phyloP scores from a whole-genome alignment of 2,329 filamentous ascomycete genomes.

The Aspergillus amoenus region DNA sequence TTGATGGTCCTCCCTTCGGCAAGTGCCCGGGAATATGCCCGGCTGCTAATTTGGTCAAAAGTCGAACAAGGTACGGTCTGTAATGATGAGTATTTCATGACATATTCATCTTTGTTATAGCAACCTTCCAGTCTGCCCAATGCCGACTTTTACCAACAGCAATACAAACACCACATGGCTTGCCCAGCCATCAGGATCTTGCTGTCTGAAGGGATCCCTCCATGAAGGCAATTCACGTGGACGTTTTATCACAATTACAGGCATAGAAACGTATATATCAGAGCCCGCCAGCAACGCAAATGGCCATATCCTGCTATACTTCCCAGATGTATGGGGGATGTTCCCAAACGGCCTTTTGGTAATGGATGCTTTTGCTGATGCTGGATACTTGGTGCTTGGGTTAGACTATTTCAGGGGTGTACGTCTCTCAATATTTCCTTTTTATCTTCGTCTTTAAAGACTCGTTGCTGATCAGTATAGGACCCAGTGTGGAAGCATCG shows the following conservation, averaged over 20 bases:
- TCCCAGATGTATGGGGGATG: conserved; percentile 1
- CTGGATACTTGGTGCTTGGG: not conserved
- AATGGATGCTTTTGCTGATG: conserved; percentile 4
- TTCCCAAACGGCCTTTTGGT: not conserved
- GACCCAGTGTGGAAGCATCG: conserved; percentile 26
- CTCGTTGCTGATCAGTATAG: not conserved
- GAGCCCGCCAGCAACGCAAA: not conserved
- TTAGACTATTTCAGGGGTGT: conserved; percentile 1
- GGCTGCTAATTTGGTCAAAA: too few species aligned
- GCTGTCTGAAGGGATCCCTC: not conserved
- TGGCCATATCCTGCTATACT: conserved; percentile 1
- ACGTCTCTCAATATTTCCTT: not conserved
- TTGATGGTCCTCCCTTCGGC: too few species aligned
- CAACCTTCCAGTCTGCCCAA: too few species aligned
- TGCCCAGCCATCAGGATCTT: not conserved
- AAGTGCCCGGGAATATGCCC: too few species aligned
- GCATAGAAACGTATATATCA: not conserved
- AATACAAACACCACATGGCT: too few species aligned
- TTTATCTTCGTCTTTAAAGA: not conserved
- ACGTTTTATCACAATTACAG: not conserved
- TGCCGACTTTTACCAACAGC: too few species aligned
- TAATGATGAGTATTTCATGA: too few species aligned
- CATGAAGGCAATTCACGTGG: not conserved
- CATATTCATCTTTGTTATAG: too few species aligned
- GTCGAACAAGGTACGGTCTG: too few species aligned